Evolutionary conservation across 257 asterid genomes (phyloP), one percentile per base, ranked within the genome.

Genomic region (Przewalskia tangutica): DNA sequence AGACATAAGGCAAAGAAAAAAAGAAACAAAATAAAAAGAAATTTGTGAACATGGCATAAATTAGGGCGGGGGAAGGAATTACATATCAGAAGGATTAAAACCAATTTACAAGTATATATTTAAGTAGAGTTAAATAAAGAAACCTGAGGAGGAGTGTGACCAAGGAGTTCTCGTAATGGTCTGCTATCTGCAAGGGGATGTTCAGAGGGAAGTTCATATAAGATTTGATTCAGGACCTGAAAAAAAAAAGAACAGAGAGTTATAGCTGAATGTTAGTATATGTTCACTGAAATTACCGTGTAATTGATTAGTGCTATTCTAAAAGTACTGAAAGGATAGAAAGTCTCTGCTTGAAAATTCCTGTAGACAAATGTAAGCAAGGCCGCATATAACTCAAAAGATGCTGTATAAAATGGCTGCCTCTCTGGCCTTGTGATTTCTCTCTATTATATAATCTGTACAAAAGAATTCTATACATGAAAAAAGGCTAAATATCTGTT

Each of bases 131-230:
- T 32, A 48, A 73, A 73, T 23, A 50, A 75, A 27, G 62, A 70
- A 70, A 82, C 84, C 84, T 82, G 84, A 55, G 76, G 84, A 36
- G 84, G 84, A 68, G 84, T 82, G 76, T 82, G 84, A 20, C 84
- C 84, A 55, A 82, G 84, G 44, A 70, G 76, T 64, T 82, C 84
- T 11, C 81, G 84, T 42, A 82, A 73, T 6, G 84, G 84, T 48
- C 84, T 82, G 40, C 79, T 44, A 55, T 70, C 76, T 34, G 84
- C 77, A 27, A 82, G 62, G 70, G 84, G 84, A 70, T 82, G 84
- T 23, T 82, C 84, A 38, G 84, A 36, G 42, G 84, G 81, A 68
- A 82, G 76, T 73, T 82, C 84, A 44, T 53, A 82, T 3, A 82
- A 77, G 56, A 82, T 82, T 82, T 82, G 84, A 68, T 82, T 82